A percentile compares a stretch with the other conserved stretches of the same genome.
Conservation (phyloP, 371 early-diverging fungal genomes). For the Mucor velutinosus region DNA sequence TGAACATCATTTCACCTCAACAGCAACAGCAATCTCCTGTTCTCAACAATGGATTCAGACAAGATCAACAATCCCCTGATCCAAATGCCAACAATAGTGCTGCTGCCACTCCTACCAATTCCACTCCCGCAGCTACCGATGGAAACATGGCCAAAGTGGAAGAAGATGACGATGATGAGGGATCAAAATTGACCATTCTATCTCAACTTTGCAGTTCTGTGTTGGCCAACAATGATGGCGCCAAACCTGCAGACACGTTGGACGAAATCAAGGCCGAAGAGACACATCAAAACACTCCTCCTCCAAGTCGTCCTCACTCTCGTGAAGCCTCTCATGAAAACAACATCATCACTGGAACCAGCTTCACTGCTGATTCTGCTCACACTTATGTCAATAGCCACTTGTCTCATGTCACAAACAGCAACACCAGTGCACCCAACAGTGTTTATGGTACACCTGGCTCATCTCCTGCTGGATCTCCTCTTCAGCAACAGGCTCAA, state of each 20-base stretch:
- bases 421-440: conserved; percentile 1
- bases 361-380: conserved; percentile 1
- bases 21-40: conserved; percentile 21
- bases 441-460: conserved; percentile 19
- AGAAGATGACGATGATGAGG: conserved; percentile 46
- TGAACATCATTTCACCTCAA: conserved; percentile 42
- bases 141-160: conserved; percentile 6
- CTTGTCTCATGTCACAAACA: conserved; percentile 10
- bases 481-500: background rate
- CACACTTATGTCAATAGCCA: conserved; percentile 30
- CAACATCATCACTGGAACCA: background rate
- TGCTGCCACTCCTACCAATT: background rate
- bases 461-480: conserved; percentile 19
- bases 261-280: conserved; percentile 16
- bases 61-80: conserved; percentile 22
- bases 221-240: conserved; percentile 36
- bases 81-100: conserved; percentile 15
- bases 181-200: conserved; percentile 47
- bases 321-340: conserved; percentile 28
- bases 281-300: conserved; percentile 29
- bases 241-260: conserved; percentile 17
- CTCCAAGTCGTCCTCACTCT: conserved; percentile 33
- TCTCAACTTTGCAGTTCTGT: conserved; percentile 53
- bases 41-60: conserved; percentile 10
- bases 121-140: background rate